A percentile compares a stretch with the other conserved stretches of the same genome.
Conservation (phyloP, 306 rosid species). For the Hippophae rhamnoides region DNA sequence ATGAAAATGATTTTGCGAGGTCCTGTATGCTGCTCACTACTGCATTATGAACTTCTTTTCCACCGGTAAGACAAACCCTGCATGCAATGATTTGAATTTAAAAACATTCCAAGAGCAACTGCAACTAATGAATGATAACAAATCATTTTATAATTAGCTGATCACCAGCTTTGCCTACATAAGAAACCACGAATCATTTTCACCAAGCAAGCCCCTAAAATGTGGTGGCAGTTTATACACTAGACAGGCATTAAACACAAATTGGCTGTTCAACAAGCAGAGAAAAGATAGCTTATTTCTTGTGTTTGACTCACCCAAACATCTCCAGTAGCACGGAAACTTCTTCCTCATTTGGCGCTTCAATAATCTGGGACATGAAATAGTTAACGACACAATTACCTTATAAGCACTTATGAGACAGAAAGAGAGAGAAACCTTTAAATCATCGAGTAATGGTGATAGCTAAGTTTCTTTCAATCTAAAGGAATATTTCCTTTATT, state of each 20-base stretch:
- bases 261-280: too few relatives aligned
- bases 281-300: neutral
- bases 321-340: conserved; percentile 85
- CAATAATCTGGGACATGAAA: conserved; percentile 83
- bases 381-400: conserved; percentile 58
- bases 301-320: conserved; percentile 65
- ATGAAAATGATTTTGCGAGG: conserved; percentile 67
- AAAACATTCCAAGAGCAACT: neutral
- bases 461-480: too few relatives aligned
- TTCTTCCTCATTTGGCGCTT: conserved; percentile 86
- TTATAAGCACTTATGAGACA: conserved; percentile 37
- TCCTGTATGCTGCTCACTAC: conserved; percentile 91
- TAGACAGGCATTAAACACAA: conserved; percentile 11
- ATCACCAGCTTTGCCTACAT: neutral
- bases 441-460: neutral
- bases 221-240: conserved; percentile 2
- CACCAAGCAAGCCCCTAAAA: neutral
- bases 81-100: conserved; percentile 12
- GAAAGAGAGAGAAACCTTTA: neutral
- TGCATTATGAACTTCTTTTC: conserved; percentile 92
- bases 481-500: too few relatives aligned
- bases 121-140: conserved; percentile 4
- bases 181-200: neutral
- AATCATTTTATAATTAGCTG: neutral
- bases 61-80: conserved; percentile 86